Conservation (phyloP, 768 basidiomycete genomes). For the Phaeolepiota aurea region DNA sequence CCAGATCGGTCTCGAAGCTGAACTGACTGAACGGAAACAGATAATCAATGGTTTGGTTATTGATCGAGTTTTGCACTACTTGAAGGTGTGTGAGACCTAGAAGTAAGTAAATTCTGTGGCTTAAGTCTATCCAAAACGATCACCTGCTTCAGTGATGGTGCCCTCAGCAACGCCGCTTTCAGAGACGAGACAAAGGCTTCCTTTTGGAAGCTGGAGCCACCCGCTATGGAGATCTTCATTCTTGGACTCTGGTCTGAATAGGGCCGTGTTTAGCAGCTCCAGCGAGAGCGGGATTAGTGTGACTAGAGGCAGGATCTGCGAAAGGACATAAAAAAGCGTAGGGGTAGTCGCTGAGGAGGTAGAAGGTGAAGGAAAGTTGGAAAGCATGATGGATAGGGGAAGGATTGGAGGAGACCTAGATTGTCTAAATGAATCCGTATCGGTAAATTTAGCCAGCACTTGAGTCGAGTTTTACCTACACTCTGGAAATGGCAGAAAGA, state of each 20-base stretch:
- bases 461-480: constrained; percentile 36
- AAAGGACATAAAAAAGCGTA: constrained; percentile 44
- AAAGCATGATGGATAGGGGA: constrained; percentile 57
- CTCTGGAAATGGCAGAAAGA: constrained; percentile 46
- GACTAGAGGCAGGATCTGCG: constrained; percentile 50
- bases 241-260: constrained; percentile 60
- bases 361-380: constrained; percentile 46
- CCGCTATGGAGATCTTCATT: constrained; percentile 70
- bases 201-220: constrained; percentile 60
- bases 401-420: constrained; percentile 59
- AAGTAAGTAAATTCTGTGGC: no score
- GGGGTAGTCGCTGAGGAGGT: constrained; percentile 24
- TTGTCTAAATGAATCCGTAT: constrained; percentile 41
- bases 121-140: constrained; percentile 20
- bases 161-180: constrained; percentile 68
- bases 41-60: constrained; percentile 54
- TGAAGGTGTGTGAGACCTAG: constrained; percentile 57
- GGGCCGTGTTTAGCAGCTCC: constrained; percentile 44
- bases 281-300: constrained; percentile 54
- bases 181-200: constrained; percentile 51
- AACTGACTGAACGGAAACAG: constrained; percentile 68
- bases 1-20: constrained; percentile 66
- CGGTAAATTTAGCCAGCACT: constrained; percentile 2
- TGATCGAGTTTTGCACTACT: constrained; percentile 56
- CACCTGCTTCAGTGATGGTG: constrained; percentile 44